Evolutionary conservation across 345 rosid genomes (phyloP).

Genomic region (Punica granatum): DNA sequence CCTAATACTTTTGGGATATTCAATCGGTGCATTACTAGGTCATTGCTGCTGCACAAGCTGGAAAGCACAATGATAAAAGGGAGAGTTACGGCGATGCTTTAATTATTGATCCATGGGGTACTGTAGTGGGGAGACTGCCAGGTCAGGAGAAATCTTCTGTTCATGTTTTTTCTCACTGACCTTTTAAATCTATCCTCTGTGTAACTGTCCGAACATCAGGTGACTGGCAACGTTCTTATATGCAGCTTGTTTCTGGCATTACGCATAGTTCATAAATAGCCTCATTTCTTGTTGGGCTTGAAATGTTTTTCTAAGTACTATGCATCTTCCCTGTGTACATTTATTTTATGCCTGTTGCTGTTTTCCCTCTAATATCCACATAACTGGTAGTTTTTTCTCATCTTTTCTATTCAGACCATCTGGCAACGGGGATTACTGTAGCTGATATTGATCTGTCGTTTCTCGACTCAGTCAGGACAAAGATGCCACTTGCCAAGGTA

Average conservation of each 20-base stretch:
- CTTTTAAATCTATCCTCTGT: no score
- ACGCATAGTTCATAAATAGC: not conserved
- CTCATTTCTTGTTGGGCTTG: not conserved
- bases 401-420: constrained; percentile 40
- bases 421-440: constrained; percentile 66
- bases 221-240: no score
- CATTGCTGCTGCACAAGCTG: constrained; percentile 89
- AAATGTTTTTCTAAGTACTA: not conserved
- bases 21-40: constrained; percentile 32
- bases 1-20: not conserved
- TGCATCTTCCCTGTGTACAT: not conserved
- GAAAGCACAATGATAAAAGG: constrained; percentile 71
- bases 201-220: no score
- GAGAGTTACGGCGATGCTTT: constrained; percentile 80
- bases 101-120: constrained; percentile 95
- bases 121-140: constrained; percentile 64
- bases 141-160: constrained; percentile 30
- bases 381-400: not conserved
- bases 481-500: constrained; percentile 82
- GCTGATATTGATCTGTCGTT: constrained; percentile 78
- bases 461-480: constrained; percentile 73
- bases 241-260: not conserved
- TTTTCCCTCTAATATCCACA: not conserved
- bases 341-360: not conserved
- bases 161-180: not conserved